Evolutionary conservation across 2,329 filamentous ascomycete genomes (phyloP).

Genomic region (Fusarium sp.): DNA sequence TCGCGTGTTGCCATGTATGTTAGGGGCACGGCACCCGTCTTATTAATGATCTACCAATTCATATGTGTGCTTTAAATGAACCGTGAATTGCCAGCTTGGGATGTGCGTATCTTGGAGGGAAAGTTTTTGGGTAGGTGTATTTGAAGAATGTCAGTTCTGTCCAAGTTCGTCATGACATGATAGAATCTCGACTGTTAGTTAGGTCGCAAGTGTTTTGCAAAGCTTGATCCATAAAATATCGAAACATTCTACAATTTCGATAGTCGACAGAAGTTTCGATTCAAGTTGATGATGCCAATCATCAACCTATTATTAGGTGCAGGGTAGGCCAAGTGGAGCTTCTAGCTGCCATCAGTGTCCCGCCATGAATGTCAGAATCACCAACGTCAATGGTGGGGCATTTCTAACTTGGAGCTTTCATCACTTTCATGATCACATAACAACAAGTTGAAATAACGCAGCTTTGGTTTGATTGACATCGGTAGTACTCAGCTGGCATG

Average conservation of each 20-base stretch:
- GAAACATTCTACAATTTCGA: not conserved
- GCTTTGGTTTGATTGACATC: constrained; percentile 8
- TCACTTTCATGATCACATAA: constrained; percentile 21
- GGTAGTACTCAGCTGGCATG: constrained; percentile 44
- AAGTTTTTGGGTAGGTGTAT: too few relatives aligned
- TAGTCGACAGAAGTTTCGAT: not conserved
- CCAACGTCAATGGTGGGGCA: constrained; percentile 46
- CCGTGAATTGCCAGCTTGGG: not conserved
- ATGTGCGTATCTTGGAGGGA: not conserved
- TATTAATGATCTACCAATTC: constrained; percentile 51
- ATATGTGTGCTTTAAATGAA: constrained; percentile 19
- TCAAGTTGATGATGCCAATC: too few relatives aligned
- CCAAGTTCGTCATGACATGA: not conserved
- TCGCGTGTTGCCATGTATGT: constrained; percentile 56
- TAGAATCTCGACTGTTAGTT: not conserved
- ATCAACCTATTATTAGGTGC: not conserved
- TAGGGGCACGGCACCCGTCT: constrained; percentile 47
- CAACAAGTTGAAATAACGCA: constrained; percentile 1
- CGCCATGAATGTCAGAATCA: constrained; percentile 32
- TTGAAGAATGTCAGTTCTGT: not conserved
- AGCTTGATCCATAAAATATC: not conserved
- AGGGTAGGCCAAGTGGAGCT: constrained; percentile 32
- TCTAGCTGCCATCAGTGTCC: constrained; percentile 19
- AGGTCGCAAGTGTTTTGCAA: too few relatives aligned
- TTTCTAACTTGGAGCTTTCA: constrained; percentile 36